Base-by-base conservation (phyloP, 2,329 filamentous ascomycete species). In the Berkeleyomyces basicola region DNA sequence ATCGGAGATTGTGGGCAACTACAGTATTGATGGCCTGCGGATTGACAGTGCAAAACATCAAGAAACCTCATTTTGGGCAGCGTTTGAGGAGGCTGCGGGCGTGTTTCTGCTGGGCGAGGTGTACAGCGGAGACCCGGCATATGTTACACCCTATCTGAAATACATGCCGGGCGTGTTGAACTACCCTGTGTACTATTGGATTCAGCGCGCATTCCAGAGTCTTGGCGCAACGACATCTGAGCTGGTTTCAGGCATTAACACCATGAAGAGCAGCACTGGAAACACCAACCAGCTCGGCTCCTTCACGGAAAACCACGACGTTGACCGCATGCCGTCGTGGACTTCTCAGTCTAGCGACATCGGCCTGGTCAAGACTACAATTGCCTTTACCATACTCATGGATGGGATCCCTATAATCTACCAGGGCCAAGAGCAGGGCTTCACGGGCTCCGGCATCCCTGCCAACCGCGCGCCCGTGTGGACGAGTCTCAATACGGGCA, bases 41-140 rank as follows among this genome's bases (percentile, higher is more conserved):
- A 80, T 87, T 73, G 84, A 87, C 67, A 82, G 83, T 10, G 83
- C 86, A 68, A 86, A 86, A 69, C 78, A 83, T 67, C 83, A 84
- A 67, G 82, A 79, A 67, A 87, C 87, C 67, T 74, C 75, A 0
- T 66, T 66, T 47, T 66, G 65, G 65, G 76, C 77, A 1, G 72
- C 72, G 0, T 79, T 82, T 63, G 78, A 77, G 1, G 79, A 84
- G 66, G 81, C 80, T 0, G 78, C 81, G 66, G 78, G 81, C 65
- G 77, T 79, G 4, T 78, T 87, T 71, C 85, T 82, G 0, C 82
- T 87, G 0, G 85, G 84, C 40, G 84, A 88, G 70, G 77, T 85
- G 63, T 73, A 78, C 62, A 82, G 81, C 0, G 78, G 78, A 0
- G 77, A 82, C 53, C 74, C 77, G 10, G 69, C 71, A 3, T 73